These are phyloP conservation scores for Evernia prunastri DNA, from an alignment of 495 filamentous ascomycete species.

Conservation along the genomic window DNA sequence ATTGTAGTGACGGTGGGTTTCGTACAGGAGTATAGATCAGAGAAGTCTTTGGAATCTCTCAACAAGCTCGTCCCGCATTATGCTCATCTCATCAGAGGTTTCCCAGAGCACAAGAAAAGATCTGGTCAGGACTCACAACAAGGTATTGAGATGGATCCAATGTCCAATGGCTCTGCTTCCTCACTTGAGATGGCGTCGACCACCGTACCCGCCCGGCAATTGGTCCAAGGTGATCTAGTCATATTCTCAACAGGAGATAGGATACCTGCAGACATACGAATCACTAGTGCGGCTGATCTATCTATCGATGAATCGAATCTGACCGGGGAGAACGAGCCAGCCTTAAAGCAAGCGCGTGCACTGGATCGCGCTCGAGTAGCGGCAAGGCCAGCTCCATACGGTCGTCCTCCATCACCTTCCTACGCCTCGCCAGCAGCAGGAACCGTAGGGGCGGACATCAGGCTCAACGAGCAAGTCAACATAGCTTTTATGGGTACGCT, in stretches of 20 bases:
- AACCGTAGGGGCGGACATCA: slow-evolving; percentile 57
- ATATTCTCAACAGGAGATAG: slow-evolving; percentile 92
- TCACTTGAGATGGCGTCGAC: slow-evolving; percentile 62
- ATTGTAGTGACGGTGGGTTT: slow-evolving; percentile 97
- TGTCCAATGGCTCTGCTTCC: slow-evolving; percentile 33
- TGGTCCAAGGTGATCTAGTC: slow-evolving; percentile 89
- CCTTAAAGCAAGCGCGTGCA: slow-evolving; percentile 65
- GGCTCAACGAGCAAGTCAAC: slow-evolving; percentile 63
- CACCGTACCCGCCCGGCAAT: slow-evolving; percentile 75
- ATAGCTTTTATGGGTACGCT: slow-evolving; percentile 98
- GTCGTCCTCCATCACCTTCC: slow-evolving; percentile 49
- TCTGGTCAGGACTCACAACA: slow-evolving; percentile 27
- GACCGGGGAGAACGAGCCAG: slow-evolving; percentile 93
- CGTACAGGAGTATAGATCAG: slow-evolving; percentile 93
- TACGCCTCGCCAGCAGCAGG: slow-evolving; percentile 56
- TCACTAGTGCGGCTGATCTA: slow-evolving; percentile 79
- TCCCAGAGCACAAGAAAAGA: slow-evolving; percentile 29
- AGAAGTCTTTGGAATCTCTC: slow-evolving; percentile 93
- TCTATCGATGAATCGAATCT: slow-evolving; percentile 96
- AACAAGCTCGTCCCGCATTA: slow-evolving; percentile 90
- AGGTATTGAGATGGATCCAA: slow-evolving; percentile 29
- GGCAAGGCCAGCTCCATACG: slow-evolving; percentile 22
- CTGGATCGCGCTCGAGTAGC: slow-evolving; percentile 30
- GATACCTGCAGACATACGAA: slow-evolving; percentile 92
- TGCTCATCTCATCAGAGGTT: slow-evolving; percentile 77